Base-by-base conservation (phyloP, 805 yeast genomes). In the Sugiyamaella valdiviana region DNA sequence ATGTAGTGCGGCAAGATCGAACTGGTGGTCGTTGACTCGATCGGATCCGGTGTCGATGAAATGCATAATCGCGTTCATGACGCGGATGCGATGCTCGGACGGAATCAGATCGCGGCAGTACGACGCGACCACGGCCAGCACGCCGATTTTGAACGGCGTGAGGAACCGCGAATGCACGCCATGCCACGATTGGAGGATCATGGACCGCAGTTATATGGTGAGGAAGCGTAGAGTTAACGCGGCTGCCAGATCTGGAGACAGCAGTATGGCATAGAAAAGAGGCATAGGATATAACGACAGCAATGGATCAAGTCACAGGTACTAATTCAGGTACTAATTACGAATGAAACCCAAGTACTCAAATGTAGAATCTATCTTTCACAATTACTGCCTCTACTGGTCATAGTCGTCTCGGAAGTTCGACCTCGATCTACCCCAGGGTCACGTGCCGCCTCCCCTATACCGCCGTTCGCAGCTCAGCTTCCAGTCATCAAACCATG, bases 121-220 rank as follows among this genome's bases (percentile, higher is more conserved):
- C 9, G 52, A 16, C 48, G 40, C 39, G 23, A 55, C 38, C n/a
- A 59, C 21, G 3, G 43, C 29, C 36, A 58, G 41, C 19, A 59
- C 39, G n/a, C 55, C 59, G 21, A 59, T 38, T 45, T 59, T 59
- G 49, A 45, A 54, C 15, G 63, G 63, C 6, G 63, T 57, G 43
- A 59, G 41, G 39, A 35, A 59, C 29, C 37, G 20, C 17, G 39
- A 44, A 10, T 24, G 51, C 2, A n/a, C 19, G 20, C 36, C 44
- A 12, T 26, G 36, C 44, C 42, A 39, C 12, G 42, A 39, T 39
- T 39, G 42, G 2, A 39, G 42, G 6, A 39, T 23, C 6, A 39
- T 19, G 14, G 42, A n/a, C n/a, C n/a, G n/a, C n/a, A n/a, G n/a
- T n/a, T n/a, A n/a, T n/a, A n/a, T n/a, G n/a, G n/a, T n/a, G n/a